Base-by-base conservation (phyloP, 2,329 filamentous ascomycete species). In the Penicillium nordicum region DNA sequence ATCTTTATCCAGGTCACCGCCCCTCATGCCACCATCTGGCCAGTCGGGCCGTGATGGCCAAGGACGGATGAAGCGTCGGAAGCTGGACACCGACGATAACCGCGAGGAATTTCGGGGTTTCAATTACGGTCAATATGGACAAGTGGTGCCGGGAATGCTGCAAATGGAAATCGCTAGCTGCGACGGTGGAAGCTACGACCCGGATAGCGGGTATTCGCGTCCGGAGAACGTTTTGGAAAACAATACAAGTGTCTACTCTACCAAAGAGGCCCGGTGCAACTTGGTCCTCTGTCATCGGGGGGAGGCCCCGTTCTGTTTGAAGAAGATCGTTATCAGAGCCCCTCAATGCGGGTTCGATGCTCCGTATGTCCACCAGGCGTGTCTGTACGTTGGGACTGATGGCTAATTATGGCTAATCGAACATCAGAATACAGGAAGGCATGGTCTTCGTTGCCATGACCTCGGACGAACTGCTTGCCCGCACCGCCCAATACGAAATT, bases 391-490 rank as follows among this genome's bases (percentile, higher is more conserved):
- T 45, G 57, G 59, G 59, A 43, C 74, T 80, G 62, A 36, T 36
- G 3, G 29, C 18, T 34, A 79, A 66, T 49, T 10, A 7, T 40
- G 41, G 25, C 55, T 55, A 41, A 56, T 34, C 25, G 59, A 53
- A 53, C 45, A 21, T 21, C 70, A 93, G 90, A 52, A 87, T 96
- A 51, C 88, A 93, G 74, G 89, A 96, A 80, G 93, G 94, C 43
- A 88, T 97, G 82, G 84, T 97, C 1, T 97, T 97, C 69, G 82
- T 97, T 29, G 84, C 90, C 44, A 96, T 97, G 92, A 83, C 86
- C 40, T 84, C 87, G 37, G 86, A 95, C 63, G 87, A 94, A 58
- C 78, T 94, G 1, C 76, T 94, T 42, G 83, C 80, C 21, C 82
- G 87, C 56, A 94, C 90, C 11, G 83, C 88, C 7, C 82, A 86